These are phyloP conservation scores for Mercurialis annua DNA, from an alignment of 345 rosid species.

Conservation along the genomic window DNA sequence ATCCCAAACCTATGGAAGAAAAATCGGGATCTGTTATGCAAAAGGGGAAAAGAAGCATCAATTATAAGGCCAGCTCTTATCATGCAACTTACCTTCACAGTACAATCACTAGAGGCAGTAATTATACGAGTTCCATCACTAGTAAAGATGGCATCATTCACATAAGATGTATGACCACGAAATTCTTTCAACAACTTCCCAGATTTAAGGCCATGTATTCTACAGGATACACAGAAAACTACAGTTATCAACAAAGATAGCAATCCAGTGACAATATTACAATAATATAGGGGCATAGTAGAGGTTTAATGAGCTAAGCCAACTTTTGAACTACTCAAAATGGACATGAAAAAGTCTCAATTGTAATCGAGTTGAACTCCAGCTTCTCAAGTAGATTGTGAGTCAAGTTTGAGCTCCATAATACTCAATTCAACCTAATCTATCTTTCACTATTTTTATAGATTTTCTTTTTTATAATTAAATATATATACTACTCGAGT, in stretches of 20 bases:
- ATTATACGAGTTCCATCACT: conserved; percentile 82
- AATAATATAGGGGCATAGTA: background rate
- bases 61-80: background rate
- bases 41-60: conserved; percentile 2
- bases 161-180: conserved; percentile 85
- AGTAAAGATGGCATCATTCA: conserved; percentile 90
- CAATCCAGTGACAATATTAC: background rate
- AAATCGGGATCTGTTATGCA: conserved; percentile 3
- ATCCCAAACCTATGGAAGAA: conserved; percentile 78
- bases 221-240: conserved; percentile 28
- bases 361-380: too few relatives aligned
- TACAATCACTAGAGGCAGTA: conserved; percentile 91
- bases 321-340: too few relatives aligned
- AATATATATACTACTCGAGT: too few relatives aligned
- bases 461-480: too few relatives aligned
- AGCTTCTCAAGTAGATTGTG: too few relatives aligned
- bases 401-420: too few relatives aligned
- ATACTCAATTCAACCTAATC: too few relatives aligned
- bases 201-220: conserved; percentile 96
- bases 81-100: conserved; percentile 56
- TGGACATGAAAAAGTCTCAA: too few relatives aligned
- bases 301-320: too few relatives aligned
- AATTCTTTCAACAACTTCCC: conserved; percentile 95
- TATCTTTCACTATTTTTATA: too few relatives aligned
- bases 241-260: background rate